Conservation (phyloP, 2,329 filamentous ascomycete species). For the Orbilia oligospora region DNA sequence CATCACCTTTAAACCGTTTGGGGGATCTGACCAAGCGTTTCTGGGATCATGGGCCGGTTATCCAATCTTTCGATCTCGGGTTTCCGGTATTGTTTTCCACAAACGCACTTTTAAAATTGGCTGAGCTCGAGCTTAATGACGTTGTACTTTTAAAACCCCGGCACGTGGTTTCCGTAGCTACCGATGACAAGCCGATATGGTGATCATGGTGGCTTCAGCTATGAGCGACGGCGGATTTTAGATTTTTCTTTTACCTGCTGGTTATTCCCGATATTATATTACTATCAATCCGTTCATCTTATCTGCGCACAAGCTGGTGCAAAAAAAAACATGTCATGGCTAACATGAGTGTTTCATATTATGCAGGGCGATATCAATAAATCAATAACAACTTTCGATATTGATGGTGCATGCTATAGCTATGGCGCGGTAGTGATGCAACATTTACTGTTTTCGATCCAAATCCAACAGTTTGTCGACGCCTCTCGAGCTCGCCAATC, state of each 20-base stretch:
- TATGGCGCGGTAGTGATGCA: slow-evolving; percentile 51
- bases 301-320: slow-evolving; percentile 4
- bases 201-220: slow-evolving; percentile 21
- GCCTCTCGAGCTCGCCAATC: slow-evolving; percentile 22
- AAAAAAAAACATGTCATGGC: slow-evolving; percentile 26
- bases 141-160: slow-evolving; percentile 32
- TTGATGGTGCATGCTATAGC: slow-evolving; percentile 4
- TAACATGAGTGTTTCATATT: slow-evolving; percentile 58
- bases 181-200: slow-evolving; percentile 24
- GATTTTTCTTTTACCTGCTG: neutral
- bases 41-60: slow-evolving; percentile 45
- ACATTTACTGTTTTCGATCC: slow-evolving; percentile 33
- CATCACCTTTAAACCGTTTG: slow-evolving; percentile 22
- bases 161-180: slow-evolving; percentile 17
- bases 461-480: slow-evolving; percentile 33
- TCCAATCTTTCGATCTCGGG: slow-evolving; percentile 25
- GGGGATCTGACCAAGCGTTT: slow-evolving; percentile 2
- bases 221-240: neutral
- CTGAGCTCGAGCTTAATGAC: slow-evolving; percentile 15
- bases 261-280: slow-evolving; percentile 24
- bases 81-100: slow-evolving; percentile 27
- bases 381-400: slow-evolving; percentile 46
- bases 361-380: slow-evolving; percentile 46
- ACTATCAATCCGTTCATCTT: slow-evolving; percentile 11
- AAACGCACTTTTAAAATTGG: slow-evolving; percentile 27